Percentiles rank a stretch among this genome's conserved stretches.
These are phyloP conservation scores for Fusarium oligoseptatum DNA, from an alignment of 2,329 filamentous ascomycete genomes.

Conservation along the genomic window DNA sequence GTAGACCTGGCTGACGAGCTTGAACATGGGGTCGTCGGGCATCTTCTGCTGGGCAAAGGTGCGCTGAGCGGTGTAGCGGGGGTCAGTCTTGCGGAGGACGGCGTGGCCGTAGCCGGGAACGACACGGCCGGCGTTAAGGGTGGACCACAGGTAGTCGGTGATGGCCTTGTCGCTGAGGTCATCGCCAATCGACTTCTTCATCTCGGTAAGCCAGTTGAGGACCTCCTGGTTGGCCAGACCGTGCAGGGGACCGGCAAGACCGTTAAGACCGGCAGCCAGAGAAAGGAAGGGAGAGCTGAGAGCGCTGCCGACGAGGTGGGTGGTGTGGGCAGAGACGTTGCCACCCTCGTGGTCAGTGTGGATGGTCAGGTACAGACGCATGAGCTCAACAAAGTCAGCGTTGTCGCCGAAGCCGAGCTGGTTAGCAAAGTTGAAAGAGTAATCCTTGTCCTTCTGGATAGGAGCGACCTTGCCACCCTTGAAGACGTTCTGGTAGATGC, in stretches of 20 bases:
- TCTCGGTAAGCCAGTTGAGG: slow-evolving; percentile 98
- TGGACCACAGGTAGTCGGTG: slow-evolving; percentile 98
- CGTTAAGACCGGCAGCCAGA: slow-evolving; percentile 95
- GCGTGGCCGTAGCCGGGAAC: slow-evolving; percentile 99
- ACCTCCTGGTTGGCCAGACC: slow-evolving; percentile 99
- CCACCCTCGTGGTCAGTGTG: slow-evolving; percentile 99
- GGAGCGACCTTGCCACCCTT: slow-evolving; percentile 98
- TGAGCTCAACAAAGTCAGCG: slow-evolving; percentile 96
- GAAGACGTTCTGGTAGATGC: slow-evolving; percentile 99
- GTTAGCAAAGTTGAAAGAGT: slow-evolving; percentile 99
- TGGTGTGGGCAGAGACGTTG: slow-evolving; percentile 98
- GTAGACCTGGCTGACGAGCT: slow-evolving; percentile 99
- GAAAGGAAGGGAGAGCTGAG: slow-evolving; percentile 98
- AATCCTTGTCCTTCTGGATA: slow-evolving; percentile 99
- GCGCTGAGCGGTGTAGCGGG: slow-evolving; percentile 98
- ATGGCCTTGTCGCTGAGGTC: slow-evolving; percentile 97
- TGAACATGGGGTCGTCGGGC: slow-evolving; percentile 99
- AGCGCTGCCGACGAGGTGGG: slow-evolving; percentile 95
- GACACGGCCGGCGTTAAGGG: slow-evolving; percentile 94
- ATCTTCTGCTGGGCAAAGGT: slow-evolving; percentile 94
- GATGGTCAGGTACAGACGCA: slow-evolving; percentile 99
- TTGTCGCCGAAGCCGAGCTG: slow-evolving; percentile 97
- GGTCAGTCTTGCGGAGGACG: slow-evolving; percentile 99
- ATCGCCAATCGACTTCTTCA: slow-evolving; percentile 95
- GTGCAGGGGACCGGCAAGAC: slow-evolving; percentile 97